Base-by-base conservation (phyloP, 129 eudicot species). In the Oenanthe sinensis region DNA sequence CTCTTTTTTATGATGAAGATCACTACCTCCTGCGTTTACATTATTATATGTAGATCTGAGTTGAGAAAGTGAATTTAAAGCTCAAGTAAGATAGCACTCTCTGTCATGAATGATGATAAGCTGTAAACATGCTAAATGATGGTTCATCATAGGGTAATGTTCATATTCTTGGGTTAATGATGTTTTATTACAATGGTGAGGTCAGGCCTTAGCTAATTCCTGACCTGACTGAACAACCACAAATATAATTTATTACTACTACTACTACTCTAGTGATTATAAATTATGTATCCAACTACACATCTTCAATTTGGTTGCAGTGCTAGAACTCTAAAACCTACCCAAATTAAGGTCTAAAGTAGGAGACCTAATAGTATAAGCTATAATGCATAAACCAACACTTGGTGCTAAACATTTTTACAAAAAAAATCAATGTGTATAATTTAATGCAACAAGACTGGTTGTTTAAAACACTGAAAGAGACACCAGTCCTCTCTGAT, bases 1-100 rank as follows among this genome's bases (percentile, higher is more conserved):
- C 72, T 67, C 72, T 70, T 42, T 33, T 9, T 71, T 46, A 79
- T 76, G 48, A 55, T 42, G 30, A 8, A 79, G 47, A 49, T 54
- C 70, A 79, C 77, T 69, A 77, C 77, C 44, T 78, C 68, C 69
- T 54, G 72, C 70, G 77, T 83, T 75, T 69, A 49, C 75, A 75
- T 43, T 83, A 83, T 67, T 74, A 46, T 24, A 49, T 79, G 17
- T 37, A 68, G 79, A 58, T 72, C 33, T 47, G 52, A 71, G 54
- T 60, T 5, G 68, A 24, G 30, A 62, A 63, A 47, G 71, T 49
- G 33, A 75, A 55, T 36, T 83, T 68, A 58, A 62, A 70, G 88
- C 48, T 67, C 40, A 67, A 82, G 77, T 45, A 74, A 74, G 77
- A 77, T 71, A 75, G 28, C n/a, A 42, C 48, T 72, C 87, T 40